Evolutionary conservation across 2,329 filamentous ascomycete species (phyloP), one percentile per base, ranked within the genome.

Genomic region (Aspergillus sp.): DNA sequence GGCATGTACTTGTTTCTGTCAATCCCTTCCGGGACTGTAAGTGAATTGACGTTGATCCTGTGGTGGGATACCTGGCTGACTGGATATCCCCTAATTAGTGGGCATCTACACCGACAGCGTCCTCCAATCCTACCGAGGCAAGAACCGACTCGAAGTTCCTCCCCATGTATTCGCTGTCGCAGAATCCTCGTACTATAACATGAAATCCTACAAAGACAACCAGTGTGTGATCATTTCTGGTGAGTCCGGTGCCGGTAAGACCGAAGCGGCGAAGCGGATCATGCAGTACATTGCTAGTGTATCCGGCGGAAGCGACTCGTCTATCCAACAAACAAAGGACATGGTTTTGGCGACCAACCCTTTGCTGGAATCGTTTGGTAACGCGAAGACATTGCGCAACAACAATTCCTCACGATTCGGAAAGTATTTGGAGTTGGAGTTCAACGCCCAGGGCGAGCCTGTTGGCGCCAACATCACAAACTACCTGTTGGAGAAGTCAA

Each of bases 201-300:
- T 99, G 95, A 98, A 98, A 76, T 93, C 93, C 47, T 99, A 99
- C 82, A 91, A 91, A 71, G 95, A 98, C 68, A 98, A 98, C 79
- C 95, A 99, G 76, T 98, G 95, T 79, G 93, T 99, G 66, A 99
- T 99, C 76, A 99, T 99, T 67, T 98, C 95, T 4, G 95, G 95
- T 72, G 95, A 99, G 78, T 98, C 95, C 3, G 95, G 95, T 72
- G 95, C 95, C 34, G 95, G 95, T 74, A 99, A 99, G 83, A 99
- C 95, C 13, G 95, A 99, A 77, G 95, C 95, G 5, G 95, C 95
- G 59, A 98, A 99, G 83, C 89, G 93, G 68, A 90, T 99, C 70
- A 99, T 99, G 93, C 95, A 99, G 78, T 99, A 99, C 78, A 98
- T 99, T 74, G 95, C 95, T 64, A 98, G 89, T 73, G 93, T 98